phyloP scores from a whole-genome alignment of 1,284 basidiomycete species.

The Coniferiporia sulphurascens region DNA sequence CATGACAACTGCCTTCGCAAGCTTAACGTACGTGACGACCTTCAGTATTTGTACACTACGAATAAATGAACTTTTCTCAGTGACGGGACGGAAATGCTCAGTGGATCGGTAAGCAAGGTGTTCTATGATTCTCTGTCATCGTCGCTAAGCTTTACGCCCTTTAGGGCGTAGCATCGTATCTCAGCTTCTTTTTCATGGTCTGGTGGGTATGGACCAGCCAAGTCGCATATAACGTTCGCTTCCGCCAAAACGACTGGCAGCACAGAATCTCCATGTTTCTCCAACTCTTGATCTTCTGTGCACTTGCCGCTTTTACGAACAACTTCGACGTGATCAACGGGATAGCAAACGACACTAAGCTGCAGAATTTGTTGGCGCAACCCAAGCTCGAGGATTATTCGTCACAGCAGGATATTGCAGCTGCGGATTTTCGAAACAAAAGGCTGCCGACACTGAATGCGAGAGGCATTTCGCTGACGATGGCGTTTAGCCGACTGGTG shows the following conservation, averaged over 20 bases:
- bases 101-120: constrained; percentile 9
- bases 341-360: constrained; percentile 3
- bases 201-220: constrained; percentile 23
- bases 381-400: constrained; percentile 1
- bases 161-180: constrained; percentile 17
- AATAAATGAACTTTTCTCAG: too few relatives aligned
- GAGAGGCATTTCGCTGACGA: constrained; percentile 19
- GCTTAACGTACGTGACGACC: too few relatives aligned
- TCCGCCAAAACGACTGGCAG: constrained; percentile 19
- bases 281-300: constrained; percentile 20
- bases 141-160: background rate
- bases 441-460: constrained; percentile 19
- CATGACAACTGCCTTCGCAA: too few relatives aligned
- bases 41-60: too few relatives aligned
- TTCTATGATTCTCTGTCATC: background rate
- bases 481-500: constrained; percentile 19
- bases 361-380: background rate
- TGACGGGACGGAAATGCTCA: constrained; percentile 15
- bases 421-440: background rate
- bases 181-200: constrained; percentile 19
- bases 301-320: constrained; percentile 20
- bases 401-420: constrained; percentile 5
- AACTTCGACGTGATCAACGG: constrained; percentile 19
- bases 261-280: constrained; percentile 19
- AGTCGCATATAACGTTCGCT: constrained; percentile 19